These are phyloP conservation scores for Actinomucor elegans DNA, from an alignment of 371 early-diverging fungal genomes.

Conservation along the genomic window DNA sequence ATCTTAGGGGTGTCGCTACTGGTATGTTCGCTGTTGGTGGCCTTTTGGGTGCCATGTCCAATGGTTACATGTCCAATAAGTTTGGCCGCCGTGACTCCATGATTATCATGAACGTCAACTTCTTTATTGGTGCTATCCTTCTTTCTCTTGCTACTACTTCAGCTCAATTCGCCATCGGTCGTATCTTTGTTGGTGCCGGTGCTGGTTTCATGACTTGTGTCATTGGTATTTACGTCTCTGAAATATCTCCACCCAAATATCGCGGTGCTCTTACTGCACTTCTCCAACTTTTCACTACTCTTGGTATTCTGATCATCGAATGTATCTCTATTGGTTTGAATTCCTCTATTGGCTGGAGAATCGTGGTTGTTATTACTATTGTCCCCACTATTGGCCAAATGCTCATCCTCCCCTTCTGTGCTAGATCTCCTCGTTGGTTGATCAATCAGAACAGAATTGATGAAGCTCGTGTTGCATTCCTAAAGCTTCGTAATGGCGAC, in stretches of 20 bases:
- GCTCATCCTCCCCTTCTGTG: slow-evolving; percentile 68
- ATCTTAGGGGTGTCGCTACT: slow-evolving; percentile 58
- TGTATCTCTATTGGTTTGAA: slow-evolving; percentile 58
- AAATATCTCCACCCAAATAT: slow-evolving; percentile 71
- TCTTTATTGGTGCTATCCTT: slow-evolving; percentile 66
- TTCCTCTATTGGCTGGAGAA: slow-evolving; percentile 67
- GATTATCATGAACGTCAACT: slow-evolving; percentile 61
- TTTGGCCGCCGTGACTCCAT: slow-evolving; percentile 74
- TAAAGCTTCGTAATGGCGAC: slow-evolving; percentile 61
- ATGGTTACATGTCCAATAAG: slow-evolving; percentile 54
- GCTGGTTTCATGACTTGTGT: slow-evolving; percentile 80
- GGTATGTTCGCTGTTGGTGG: slow-evolving; percentile 77
- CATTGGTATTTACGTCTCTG: slow-evolving; percentile 80
- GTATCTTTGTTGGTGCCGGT: slow-evolving; percentile 83
- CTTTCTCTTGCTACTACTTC: slow-evolving; percentile 58
- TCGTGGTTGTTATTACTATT: slow-evolving; percentile 59
- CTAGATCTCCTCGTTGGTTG: slow-evolving; percentile 78
- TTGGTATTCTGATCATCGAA: slow-evolving; percentile 74
- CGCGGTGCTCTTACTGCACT: slow-evolving; percentile 74
- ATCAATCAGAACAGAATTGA: slow-evolving; percentile 57
- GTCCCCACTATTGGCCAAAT: slow-evolving; percentile 70
- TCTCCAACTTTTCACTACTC: slow-evolving; percentile 79
- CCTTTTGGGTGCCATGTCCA: slow-evolving; percentile 65
- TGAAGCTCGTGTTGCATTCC: slow-evolving; percentile 59
- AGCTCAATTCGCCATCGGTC: slow-evolving; percentile 73